phyloP scores from a whole-genome alignment of 1,139 yeast species.

The Keqinozyma sinolaborantium region DNA sequence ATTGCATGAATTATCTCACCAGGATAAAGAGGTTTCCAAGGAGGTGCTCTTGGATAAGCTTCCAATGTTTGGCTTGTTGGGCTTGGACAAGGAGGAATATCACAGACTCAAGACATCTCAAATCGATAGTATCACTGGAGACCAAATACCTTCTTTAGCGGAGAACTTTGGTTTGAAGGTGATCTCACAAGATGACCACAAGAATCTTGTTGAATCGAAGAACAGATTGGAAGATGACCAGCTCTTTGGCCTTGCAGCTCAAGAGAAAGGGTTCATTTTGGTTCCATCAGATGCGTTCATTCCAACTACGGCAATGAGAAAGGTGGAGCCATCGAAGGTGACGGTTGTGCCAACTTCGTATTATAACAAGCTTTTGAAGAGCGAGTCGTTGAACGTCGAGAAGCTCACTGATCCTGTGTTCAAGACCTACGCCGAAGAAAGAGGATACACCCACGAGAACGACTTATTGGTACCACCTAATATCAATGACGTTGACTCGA shows the following conservation, averaged over 20 bases:
- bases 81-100: conserved; percentile 27
- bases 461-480: conserved; percentile 15
- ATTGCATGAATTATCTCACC: conserved; percentile 20
- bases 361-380: conserved; percentile 52
- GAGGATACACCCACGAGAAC: conserved; percentile 40
- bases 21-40: conserved; percentile 17
- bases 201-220: conserved; percentile 14
- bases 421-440: conserved; percentile 41
- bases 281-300: conserved; percentile 55
- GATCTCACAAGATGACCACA: conserved; percentile 35
- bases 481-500: conserved; percentile 9
- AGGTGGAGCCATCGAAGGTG: conserved; percentile 54
- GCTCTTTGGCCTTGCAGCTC: conserved; percentile 30
- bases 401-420: conserved; percentile 45
- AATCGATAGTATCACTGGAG: conserved; percentile 12
- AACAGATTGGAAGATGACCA: conserved; percentile 17
- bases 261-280: conserved; percentile 43
- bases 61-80: conserved; percentile 35
- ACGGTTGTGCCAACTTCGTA: conserved; percentile 63
- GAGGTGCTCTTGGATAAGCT: conserved; percentile 30
- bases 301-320: conserved; percentile 55
- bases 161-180: conserved; percentile 34
- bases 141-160: conserved; percentile 10
- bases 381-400: conserved; percentile 41
- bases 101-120: conserved; percentile 20